Evolutionary conservation across 2,329 filamentous ascomycete genomes (phyloP), one percentile per base, ranked within the genome.

Genomic region (Ilyonectria robusta): DNA sequence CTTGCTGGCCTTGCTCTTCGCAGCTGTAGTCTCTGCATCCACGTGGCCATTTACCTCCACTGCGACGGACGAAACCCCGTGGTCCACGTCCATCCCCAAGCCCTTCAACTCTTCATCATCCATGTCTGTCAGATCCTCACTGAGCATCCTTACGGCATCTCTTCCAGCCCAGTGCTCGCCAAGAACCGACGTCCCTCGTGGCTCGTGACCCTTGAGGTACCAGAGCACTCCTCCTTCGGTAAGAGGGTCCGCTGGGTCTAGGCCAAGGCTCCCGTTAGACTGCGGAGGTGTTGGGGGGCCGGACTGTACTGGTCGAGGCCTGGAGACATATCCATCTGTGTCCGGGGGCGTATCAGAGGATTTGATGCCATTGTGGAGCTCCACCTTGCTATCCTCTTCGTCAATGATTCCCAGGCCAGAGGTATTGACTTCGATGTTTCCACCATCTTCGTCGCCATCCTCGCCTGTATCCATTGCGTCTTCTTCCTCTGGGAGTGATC

Each of bases 51-150:
- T 72, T 17, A 60, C 68, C 50, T 79, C 76, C 46, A 77, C 68
- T 21, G 68, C 72, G 40, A 75, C 75, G 3, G 78, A 74, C 40
- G 69, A 65, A 26, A 78, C 76, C 31, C 72, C 73, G 42, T 86
- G 83, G 70, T 86, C 85, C 33, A 89, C 83, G 70, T 88, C 87
- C 55, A 85, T 83, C 37, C 83, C 86, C 37, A 94, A 83, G 37
- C 92, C 93, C 75, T 93, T 91, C 65, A 97, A 85, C 81, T 95
- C 94, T 58, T 97, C 94, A 71, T 98, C 95, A 74, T 97, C 95
- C 78, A 98, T 90, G 77, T 98, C 95, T 63, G 93, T 97, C 23
- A 98, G 86, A 73, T 95, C 93, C 80, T 97, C 95, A 75, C 93
- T 97, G 80, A 95, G 90, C 73, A 83, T 84, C 31, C 87, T 83